These are phyloP conservation scores for Heritiera littoralis DNA, from an alignment of 345 rosid genomes.

Conservation along the genomic window DNA sequence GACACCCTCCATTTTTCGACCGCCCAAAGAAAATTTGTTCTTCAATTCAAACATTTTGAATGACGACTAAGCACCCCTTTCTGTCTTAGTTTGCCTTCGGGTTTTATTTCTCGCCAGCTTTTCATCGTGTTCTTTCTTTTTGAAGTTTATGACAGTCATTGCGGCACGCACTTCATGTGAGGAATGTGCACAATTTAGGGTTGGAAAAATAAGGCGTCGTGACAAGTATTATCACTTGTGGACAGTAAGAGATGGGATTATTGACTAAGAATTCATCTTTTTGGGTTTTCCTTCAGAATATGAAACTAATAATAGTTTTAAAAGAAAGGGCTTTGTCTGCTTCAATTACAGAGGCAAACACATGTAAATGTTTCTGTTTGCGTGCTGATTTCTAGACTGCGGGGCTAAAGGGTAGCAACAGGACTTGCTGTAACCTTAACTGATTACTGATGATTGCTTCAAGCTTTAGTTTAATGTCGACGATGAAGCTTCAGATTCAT, in stretches of 20 bases:
- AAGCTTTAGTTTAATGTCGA: neutral
- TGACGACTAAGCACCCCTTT: slow-evolving; percentile 19
- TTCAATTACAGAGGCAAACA: slow-evolving; percentile 20
- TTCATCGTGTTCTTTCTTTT: too few species aligned
- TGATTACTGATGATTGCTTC: slow-evolving; percentile 5
- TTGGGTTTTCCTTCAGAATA: neutral
- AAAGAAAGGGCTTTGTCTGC: slow-evolving; percentile 19
- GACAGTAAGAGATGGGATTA: neutral
- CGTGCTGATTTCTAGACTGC: neutral
- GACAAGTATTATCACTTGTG: neutral
- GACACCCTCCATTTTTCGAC: slow-evolving; percentile 35
- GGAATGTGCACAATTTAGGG: slow-evolving; percentile 14
- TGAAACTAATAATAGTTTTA: neutral
- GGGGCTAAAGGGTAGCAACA: slow-evolving; percentile 22
- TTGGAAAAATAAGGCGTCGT: neutral
- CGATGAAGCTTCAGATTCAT: neutral
- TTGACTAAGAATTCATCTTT: slow-evolving; percentile 24
- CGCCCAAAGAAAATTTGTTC: slow-evolving; percentile 51
- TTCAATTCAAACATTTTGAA: slow-evolving; percentile 24
- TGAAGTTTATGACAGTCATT: neutral
- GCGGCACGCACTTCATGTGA: neutral
- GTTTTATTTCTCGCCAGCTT: neutral
- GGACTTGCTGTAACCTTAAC: slow-evolving; percentile 18
- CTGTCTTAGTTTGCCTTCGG: slow-evolving; percentile 20
- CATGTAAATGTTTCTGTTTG: neutral